Percentiles rank a stretch among this genome's conserved stretches.
These are phyloP conservation scores for Tothia fuscella DNA, from an alignment of 2,329 filamentous ascomycete species.

Conservation along the genomic window DNA sequence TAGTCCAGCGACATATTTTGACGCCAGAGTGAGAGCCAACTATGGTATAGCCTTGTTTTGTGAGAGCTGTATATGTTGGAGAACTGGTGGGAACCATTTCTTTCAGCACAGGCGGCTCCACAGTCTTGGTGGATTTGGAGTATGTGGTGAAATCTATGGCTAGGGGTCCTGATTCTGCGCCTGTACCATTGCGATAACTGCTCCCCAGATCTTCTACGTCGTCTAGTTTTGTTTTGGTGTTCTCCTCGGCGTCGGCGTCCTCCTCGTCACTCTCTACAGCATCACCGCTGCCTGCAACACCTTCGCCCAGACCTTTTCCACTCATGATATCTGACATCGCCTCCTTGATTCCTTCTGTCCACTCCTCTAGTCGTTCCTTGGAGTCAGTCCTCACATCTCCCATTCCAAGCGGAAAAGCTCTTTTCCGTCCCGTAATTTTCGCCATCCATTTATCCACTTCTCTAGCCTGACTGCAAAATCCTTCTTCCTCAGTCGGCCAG, in stretches of 20 bases:
- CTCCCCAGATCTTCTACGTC: constrained; percentile 77
- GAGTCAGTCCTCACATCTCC: constrained; percentile 73
- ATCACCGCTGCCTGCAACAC: constrained; percentile 70
- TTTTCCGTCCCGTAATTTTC: constrained; percentile 75
- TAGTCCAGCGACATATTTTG: constrained; percentile 98
- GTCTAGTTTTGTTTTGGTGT: constrained; percentile 40
- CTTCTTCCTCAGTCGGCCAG: constrained; percentile 83
- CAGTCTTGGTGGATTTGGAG: constrained; percentile 38
- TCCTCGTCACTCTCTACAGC: constrained; percentile 69
- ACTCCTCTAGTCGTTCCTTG: constrained; percentile 56
- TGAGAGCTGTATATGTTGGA: constrained; percentile 77
- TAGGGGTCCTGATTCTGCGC: constrained; percentile 39
- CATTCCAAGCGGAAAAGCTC: constrained; percentile 80
- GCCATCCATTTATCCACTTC: constrained; percentile 95
- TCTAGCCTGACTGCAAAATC: constrained; percentile 86
- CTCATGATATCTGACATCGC: constrained; percentile 49
- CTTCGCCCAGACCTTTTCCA: constrained; percentile 46
- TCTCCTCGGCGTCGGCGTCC: constrained; percentile 39
- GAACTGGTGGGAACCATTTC: constrained; percentile 92
- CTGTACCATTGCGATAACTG: constrained; percentile 18
- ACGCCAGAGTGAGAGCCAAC: constrained; percentile 92
- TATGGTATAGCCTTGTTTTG: constrained; percentile 93
- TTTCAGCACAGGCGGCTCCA: constrained; percentile 42
- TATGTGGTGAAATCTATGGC: constrained; percentile 81
- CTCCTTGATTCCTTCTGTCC: constrained; percentile 62